These are phyloP conservation scores for Neofusicoccum cordaticola DNA, from an alignment of 2,329 filamentous ascomycete genomes.

Conservation along the genomic window DNA sequence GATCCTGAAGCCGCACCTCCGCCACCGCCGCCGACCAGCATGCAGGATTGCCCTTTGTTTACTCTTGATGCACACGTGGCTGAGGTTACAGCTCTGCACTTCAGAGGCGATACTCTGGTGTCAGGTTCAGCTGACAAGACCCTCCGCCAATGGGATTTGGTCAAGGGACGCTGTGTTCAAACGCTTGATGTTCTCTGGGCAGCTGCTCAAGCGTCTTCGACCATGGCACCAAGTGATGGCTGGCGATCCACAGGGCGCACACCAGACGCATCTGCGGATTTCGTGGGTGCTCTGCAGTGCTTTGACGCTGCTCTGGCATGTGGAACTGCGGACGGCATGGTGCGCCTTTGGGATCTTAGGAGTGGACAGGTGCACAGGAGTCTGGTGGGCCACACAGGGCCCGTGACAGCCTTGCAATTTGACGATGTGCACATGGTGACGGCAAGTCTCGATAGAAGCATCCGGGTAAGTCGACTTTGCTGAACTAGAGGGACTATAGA, in stretches of 20 bases:
- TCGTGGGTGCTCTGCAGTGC: slow-evolving; percentile 90
- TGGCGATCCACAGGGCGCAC: slow-evolving; percentile 74
- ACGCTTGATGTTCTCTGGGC: slow-evolving; percentile 98
- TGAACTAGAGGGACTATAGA: slow-evolving; percentile 1
- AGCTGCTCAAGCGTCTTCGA: slow-evolving; percentile 80
- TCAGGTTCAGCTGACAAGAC: slow-evolving; percentile 98
- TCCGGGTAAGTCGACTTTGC: slow-evolving; percentile 66
- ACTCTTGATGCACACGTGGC: slow-evolving; percentile 87
- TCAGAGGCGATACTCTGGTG: slow-evolving; percentile 83
- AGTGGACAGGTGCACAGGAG: slow-evolving; percentile 97
- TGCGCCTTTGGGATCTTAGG: slow-evolving; percentile 91
- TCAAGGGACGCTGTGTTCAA: slow-evolving; percentile 95
- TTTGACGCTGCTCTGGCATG: slow-evolving; percentile 95
- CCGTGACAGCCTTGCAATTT: slow-evolving; percentile 92
- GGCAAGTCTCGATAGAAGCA: slow-evolving; percentile 85
- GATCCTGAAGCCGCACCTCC: slow-evolving; percentile 70
- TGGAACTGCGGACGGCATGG: slow-evolving; percentile 96
- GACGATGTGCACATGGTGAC: slow-evolving; percentile 95
- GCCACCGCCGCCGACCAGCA: slow-evolving; percentile 66
- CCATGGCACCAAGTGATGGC: slow-evolving; percentile 56
- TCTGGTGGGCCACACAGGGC: slow-evolving; percentile 90
- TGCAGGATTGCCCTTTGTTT: slow-evolving; percentile 86
- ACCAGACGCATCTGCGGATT: slow-evolving; percentile 71
- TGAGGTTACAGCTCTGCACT: slow-evolving; percentile 91
- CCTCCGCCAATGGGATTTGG: slow-evolving; percentile 93